These are phyloP conservation scores for Pholiota molesta DNA, from an alignment of 768 basidiomycete species.

Conservation along the genomic window DNA sequence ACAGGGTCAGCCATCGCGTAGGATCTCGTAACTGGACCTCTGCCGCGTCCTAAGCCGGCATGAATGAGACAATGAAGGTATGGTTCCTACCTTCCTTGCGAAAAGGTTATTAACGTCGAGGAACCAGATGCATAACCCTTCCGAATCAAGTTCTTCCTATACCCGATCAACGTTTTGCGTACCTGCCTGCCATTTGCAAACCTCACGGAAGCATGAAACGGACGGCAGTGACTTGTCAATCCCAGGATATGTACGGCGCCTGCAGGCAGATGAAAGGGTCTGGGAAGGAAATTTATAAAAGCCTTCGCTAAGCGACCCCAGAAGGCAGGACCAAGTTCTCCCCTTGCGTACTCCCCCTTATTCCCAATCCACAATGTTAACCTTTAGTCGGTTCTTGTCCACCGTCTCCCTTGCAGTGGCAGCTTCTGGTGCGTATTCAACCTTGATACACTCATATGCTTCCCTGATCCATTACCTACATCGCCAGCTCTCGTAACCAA, in stretches of 20 bases:
- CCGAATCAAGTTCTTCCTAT: constrained; percentile 20
- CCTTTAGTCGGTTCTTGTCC: constrained; percentile 13
- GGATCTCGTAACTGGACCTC: constrained; percentile 15
- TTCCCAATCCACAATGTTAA: constrained; percentile 13
- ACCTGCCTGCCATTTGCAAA: constrained; percentile 30
- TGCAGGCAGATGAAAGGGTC: constrained; percentile 13
- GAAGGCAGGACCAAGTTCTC: constrained; percentile 20
- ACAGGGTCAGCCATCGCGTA: constrained; percentile 17
- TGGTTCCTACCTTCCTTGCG: constrained; percentile 14
- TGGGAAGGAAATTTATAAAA: constrained; percentile 23
- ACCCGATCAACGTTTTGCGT: constrained; percentile 27
- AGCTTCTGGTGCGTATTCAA: constrained; percentile 2
- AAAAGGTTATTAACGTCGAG: constrained; percentile 23
- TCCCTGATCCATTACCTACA: background rate
- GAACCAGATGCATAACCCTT: constrained; percentile 18
- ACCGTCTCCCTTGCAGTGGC: constrained; percentile 9
- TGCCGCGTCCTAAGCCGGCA: constrained; percentile 5
- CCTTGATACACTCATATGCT: background rate
- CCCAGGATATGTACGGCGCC: constrained; percentile 21
- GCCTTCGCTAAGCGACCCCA: constrained; percentile 12
- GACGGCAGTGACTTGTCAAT: constrained; percentile 24
- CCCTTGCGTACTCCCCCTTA: constrained; percentile 13
- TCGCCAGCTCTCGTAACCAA: constrained; percentile 6
- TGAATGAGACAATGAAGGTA: constrained; percentile 13
- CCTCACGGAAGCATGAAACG: constrained; percentile 20